Evolutionary conservation across 2,329 filamentous ascomycete species (phyloP).

Genomic region (Pseudogymnoascus sp.): DNA sequence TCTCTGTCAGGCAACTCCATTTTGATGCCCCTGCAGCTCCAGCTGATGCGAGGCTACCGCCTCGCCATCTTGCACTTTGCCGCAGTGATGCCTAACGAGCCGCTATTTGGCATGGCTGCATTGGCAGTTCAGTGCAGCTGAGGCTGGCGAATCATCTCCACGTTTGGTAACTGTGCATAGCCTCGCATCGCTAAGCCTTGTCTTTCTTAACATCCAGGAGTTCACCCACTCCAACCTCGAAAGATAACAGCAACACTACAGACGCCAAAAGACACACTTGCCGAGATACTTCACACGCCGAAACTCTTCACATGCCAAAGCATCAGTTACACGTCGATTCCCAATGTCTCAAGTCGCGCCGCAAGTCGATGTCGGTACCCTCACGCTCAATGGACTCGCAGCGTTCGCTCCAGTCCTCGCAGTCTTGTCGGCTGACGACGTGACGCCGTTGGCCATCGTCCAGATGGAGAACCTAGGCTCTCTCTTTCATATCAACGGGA

Average conservation of each 20-base stretch:
- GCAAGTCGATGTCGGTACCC: not conserved
- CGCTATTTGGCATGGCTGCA: not conserved
- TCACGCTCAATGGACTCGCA: not conserved
- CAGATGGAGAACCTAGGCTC: constrained; percentile 17
- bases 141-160: not conserved
- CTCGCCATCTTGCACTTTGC: not conserved
- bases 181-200: not conserved
- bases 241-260: not conserved
- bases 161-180: not conserved
- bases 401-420: constrained; percentile 8
- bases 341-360: constrained; percentile 1
- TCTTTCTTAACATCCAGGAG: not conserved
- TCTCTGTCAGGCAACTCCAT: too few species aligned
- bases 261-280: not conserved
- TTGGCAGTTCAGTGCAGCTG: too few species aligned
- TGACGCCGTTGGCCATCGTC: constrained; percentile 14
- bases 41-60: not conserved
- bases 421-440: constrained; percentile 16
- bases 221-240: not conserved
- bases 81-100: not conserved
- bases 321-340: too few species aligned
- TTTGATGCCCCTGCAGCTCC: too few species aligned
- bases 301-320: too few species aligned
- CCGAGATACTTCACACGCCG: too few species aligned
- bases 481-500: constrained; percentile 13